These are phyloP conservation scores for Apostasia ramifera DNA, from an alignment of 106 monocot genomes.

Conservation along the genomic window DNA sequence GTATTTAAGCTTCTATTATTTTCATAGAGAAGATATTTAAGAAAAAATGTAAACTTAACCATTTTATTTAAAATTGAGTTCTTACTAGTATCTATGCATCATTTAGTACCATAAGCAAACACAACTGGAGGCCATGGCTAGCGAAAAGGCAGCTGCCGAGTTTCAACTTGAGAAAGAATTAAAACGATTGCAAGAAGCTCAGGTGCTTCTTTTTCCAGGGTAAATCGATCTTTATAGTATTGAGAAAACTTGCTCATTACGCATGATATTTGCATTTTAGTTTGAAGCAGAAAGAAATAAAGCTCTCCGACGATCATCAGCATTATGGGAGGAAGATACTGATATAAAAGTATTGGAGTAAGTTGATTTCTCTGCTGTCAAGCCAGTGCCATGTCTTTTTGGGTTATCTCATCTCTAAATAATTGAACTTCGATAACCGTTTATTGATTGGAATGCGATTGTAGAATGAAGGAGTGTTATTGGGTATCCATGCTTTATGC, in stretches of 20 bases:
- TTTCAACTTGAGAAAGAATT: slow-evolving; percentile 92
- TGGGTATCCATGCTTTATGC: too few relatives aligned
- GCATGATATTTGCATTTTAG: slow-evolving; percentile 18
- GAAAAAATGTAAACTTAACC: not conserved
- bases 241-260: not conserved
- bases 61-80: not conserved
- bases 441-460: too few relatives aligned
- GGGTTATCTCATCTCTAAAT: too few relatives aligned
- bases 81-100: slow-evolving; percentile 1
- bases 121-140: slow-evolving; percentile 89
- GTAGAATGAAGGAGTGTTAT: too few relatives aligned
- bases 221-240: not conserved
- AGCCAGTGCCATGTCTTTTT: too few relatives aligned
- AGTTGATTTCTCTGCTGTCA: slow-evolving; percentile 4
- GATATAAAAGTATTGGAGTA: slow-evolving; percentile 95
- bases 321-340: slow-evolving; percentile 88
- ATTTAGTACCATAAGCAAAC: slow-evolving; percentile 98
- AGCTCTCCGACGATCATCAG: slow-evolving; percentile 48
- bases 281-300: slow-evolving; percentile 80
- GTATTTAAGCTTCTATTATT: slow-evolving; percentile 5
- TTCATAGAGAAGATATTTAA: not conserved
- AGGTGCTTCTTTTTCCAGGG: slow-evolving; percentile 32
- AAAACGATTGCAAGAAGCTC: slow-evolving; percentile 68
- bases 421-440: too few relatives aligned
- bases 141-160: slow-evolving; percentile 89